These are phyloP conservation scores for Ehretia macrophylla DNA, from an alignment of 257 asterid genomes.

Conservation along the genomic window DNA sequence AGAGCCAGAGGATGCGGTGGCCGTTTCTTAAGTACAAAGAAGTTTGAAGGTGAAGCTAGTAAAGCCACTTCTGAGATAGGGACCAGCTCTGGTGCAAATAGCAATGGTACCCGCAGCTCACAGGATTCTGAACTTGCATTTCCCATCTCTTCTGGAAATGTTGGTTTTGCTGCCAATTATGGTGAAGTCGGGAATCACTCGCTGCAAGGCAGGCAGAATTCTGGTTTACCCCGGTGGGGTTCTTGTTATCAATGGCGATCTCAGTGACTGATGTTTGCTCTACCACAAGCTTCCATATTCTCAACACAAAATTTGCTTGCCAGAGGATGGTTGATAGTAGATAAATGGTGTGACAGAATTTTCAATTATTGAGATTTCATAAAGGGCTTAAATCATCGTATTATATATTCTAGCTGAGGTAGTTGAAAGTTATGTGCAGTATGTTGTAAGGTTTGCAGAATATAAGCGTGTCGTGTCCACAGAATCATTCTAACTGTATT, in stretches of 20 bases:
- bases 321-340: background rate
- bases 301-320: background rate
- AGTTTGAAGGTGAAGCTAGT: conserved; percentile 4
- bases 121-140: conserved; percentile 15
- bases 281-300: background rate
- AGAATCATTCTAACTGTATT: no score
- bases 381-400: no score
- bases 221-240: conserved; percentile 20
- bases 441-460: no score
- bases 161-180: conserved; percentile 9
- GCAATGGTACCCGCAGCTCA: background rate
- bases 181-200: conserved; percentile 15
- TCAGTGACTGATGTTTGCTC: conserved; percentile 1
- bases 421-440: no score
- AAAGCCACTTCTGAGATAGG: conserved; percentile 16
- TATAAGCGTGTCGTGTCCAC: no score
- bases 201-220: conserved; percentile 13
- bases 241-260: conserved; percentile 17
- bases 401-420: no score
- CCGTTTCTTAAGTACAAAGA: conserved; percentile 53
- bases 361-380: no score
- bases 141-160: conserved; percentile 11
- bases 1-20: conserved; percentile 73
- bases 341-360: no score
- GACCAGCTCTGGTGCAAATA: conserved; percentile 7